Conservation (phyloP, 2,329 filamentous ascomycete genomes). For the Alternaria tenuissima region DNA sequence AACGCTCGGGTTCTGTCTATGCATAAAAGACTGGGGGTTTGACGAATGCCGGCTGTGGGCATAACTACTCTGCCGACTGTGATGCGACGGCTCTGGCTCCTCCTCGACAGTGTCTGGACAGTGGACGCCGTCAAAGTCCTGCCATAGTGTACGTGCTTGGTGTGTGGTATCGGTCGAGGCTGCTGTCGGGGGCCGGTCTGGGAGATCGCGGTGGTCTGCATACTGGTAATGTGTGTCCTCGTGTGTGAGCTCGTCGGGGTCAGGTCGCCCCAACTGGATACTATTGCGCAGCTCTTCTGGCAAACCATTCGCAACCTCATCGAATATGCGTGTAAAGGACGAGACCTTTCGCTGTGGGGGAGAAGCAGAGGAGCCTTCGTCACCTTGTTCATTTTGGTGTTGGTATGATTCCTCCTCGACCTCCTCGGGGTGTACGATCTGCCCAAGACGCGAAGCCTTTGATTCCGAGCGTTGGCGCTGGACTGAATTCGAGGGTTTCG, state of each 20-base stretch:
- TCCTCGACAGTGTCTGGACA: conserved; percentile 63
- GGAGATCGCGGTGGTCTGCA: conserved; percentile 34
- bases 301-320: conserved; percentile 47
- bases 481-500: conserved; percentile 42
- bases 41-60: conserved; percentile 36
- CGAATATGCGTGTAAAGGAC: conserved; percentile 49
- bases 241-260: conserved; percentile 13
- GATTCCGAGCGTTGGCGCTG: conserved; percentile 52
- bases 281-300: conserved; percentile 41
- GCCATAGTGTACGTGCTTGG: conserved; percentile 72
- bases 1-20: conserved; percentile 49
- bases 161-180: conserved; percentile 69
- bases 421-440: conserved; percentile 51
- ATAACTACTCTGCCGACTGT: conserved; percentile 13
- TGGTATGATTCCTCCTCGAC: conserved; percentile 21
- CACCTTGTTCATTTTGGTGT: background rate
- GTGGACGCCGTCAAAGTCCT: conserved; percentile 83
- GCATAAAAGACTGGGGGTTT: conserved; percentile 51
- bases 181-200: conserved; percentile 60
- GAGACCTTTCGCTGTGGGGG: conserved; percentile 40
- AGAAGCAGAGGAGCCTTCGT: conserved; percentile 6
- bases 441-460: conserved; percentile 52
- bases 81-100: conserved; percentile 34
- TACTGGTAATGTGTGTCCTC: conserved; percentile 14
- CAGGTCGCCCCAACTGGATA: conserved; percentile 18